A percentile compares a stretch with the other conserved stretches of the same genome.
Evolutionary conservation across 1,284 basidiomycete genomes (phyloP).

Genomic region (Sporisorium graminicola): DNA sequence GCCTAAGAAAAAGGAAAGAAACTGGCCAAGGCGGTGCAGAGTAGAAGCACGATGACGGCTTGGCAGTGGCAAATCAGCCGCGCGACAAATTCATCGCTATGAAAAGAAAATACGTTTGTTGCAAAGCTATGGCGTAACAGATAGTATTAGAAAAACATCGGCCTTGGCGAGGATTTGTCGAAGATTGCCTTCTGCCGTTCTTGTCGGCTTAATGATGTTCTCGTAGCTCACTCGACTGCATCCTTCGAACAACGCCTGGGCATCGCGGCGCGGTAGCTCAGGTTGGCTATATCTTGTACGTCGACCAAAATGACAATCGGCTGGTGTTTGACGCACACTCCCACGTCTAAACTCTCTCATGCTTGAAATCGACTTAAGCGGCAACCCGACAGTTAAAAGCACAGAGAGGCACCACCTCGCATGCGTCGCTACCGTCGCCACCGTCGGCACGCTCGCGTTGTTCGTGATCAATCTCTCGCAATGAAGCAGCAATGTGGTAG

Average conservation of each 20-base stretch:
- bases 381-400: too few relatives aligned
- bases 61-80: conserved; percentile 3
- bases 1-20: too few relatives aligned
- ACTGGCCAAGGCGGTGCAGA: conserved; percentile 13
- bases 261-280: conserved; percentile 24
- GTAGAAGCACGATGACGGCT: conserved; percentile 20
- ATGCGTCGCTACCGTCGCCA: background rate
- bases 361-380: too few relatives aligned
- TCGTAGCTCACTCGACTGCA: background rate
- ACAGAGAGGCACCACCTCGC: too few relatives aligned
- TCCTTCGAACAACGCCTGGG: too few relatives aligned
- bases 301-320: too few relatives aligned
- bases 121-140: background rate
- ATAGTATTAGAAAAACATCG: too few relatives aligned
- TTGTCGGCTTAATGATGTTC: background rate
- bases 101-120: background rate
- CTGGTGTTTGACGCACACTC: too few relatives aligned
- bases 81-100: background rate
- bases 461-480: too few relatives aligned
- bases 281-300: too few relatives aligned
- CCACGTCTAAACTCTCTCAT: too few relatives aligned
- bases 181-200: background rate
- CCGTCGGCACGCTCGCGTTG: background rate
- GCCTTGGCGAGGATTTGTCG: too few relatives aligned
- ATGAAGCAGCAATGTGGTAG: background rate